These are phyloP conservation scores for Arthroderma uncinatum DNA, from an alignment of 2,329 filamentous ascomycete species.

Conservation along the genomic window DNA sequence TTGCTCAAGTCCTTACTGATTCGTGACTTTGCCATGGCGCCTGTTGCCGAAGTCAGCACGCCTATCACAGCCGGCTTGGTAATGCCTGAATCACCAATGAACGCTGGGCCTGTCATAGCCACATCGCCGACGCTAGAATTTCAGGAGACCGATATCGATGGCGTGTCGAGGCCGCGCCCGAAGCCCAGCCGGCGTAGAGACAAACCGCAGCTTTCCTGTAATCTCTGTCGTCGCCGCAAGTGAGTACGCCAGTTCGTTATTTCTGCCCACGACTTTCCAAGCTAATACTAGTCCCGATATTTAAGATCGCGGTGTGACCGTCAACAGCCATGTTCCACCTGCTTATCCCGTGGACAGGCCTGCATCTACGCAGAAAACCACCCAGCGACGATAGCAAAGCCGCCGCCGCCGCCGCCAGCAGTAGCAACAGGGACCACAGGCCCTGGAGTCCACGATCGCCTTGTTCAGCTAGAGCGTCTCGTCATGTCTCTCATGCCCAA, in stretches of 20 bases:
- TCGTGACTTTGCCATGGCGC: background rate
- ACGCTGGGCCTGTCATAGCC: slow-evolving; percentile 14
- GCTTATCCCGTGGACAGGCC: slow-evolving; percentile 44
- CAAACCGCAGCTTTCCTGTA: slow-evolving; percentile 28
- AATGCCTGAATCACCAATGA: slow-evolving; percentile 17
- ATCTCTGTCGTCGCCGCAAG: slow-evolving; percentile 28
- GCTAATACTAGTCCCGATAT: background rate
- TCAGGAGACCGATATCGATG: background rate
- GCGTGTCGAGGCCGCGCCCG: background rate
- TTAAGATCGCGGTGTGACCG: slow-evolving; percentile 47
- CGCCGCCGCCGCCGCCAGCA: slow-evolving; percentile 35
- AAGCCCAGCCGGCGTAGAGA: slow-evolving; percentile 23
- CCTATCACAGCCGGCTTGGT: slow-evolving; percentile 13
- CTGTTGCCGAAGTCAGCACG: background rate
- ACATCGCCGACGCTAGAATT: slow-evolving; percentile 4
- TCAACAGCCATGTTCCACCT: slow-evolving; percentile 46
- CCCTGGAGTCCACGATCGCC: slow-evolving; percentile 11
- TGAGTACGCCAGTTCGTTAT: slow-evolving; percentile 14
- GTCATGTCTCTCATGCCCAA: slow-evolving; percentile 1
- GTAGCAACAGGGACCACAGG: slow-evolving; percentile 23
- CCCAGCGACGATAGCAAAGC: slow-evolving; percentile 23
- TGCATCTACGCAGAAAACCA: slow-evolving; percentile 42
- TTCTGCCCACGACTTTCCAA: background rate
- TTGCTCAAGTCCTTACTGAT: background rate
- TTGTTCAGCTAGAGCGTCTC: background rate